A percentile compares a stretch with the other conserved stretches of the same genome.
These are phyloP conservation scores for Coniochaeta ligniaria DNA, from an alignment of 2,329 filamentous ascomycete species.

Conservation along the genomic window DNA sequence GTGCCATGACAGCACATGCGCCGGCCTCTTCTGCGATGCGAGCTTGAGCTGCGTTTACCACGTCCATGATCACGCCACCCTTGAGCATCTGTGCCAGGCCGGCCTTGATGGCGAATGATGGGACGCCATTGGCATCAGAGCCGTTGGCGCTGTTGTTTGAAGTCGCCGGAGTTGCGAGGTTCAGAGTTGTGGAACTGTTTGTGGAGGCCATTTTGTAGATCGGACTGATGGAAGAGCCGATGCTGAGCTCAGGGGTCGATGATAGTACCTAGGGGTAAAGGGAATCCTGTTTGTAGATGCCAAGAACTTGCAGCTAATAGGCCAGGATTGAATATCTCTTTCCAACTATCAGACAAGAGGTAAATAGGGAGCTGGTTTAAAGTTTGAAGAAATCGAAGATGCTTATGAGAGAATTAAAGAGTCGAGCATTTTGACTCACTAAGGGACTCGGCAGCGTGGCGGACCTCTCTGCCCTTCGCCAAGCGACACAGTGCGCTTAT, in stretches of 20 bases:
- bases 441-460: background rate
- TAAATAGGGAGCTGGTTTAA: background rate
- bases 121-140: slow-evolving; percentile 9
- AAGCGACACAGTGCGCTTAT: background rate
- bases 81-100: slow-evolving; percentile 97
- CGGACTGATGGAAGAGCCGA: background rate
- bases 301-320: background rate
- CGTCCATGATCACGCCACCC: slow-evolving; percentile 99
- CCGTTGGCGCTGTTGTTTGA: slow-evolving; percentile 13
- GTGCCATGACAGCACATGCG: slow-evolving; percentile 94
- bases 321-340: background rate
- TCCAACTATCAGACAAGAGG: background rate
- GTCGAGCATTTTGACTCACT: background rate
- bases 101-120: slow-evolving; percentile 81
- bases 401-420: background rate
- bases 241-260: background rate
- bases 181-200: background rate
- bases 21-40: slow-evolving; percentile 97
- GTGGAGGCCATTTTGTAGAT: slow-evolving; percentile 12
- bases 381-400: background rate
- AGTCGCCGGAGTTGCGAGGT: background rate
- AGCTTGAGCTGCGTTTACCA: slow-evolving; percentile 87
- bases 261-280: background rate
- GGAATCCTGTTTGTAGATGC: background rate
- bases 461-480: background rate